Conservation (phyloP, 164 flowering plant genomes). For the Nelumbo lutea region DNA sequence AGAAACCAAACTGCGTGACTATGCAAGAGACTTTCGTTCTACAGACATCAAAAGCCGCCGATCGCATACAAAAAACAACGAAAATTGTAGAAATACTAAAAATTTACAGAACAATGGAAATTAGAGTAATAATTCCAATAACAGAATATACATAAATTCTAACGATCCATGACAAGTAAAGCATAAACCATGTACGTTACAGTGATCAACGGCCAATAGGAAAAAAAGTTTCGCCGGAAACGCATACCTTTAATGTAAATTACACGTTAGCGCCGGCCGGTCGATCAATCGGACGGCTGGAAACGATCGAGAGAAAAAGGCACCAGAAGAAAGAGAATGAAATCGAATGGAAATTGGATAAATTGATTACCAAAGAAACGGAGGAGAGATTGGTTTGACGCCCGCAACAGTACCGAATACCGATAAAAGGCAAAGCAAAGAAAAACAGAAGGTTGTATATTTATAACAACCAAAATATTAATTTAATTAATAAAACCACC, state of each 20-base stretch:
- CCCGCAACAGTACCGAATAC: not conserved
- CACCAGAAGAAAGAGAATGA: too few species aligned
- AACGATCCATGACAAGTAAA: not conserved
- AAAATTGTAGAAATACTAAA: not conserved
- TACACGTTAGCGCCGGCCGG: not conserved
- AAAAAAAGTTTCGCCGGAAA: not conserved
- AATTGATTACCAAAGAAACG: too few species aligned
- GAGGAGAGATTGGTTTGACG: not conserved
- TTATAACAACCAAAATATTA: too few species aligned
- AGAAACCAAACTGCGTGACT: too few species aligned
- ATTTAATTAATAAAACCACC: too few species aligned
- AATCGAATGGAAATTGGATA: too few species aligned
- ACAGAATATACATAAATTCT: not conserved
- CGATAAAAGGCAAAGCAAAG: too few species aligned
- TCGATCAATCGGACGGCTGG: not conserved
- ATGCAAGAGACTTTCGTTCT: not conserved
- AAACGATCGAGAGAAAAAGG: conserved; percentile 3
- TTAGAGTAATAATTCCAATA: not conserved
- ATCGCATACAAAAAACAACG: not conserved
- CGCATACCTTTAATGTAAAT: conserved; percentile 1
- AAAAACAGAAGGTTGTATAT: too few species aligned
- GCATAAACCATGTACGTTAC: not conserved
- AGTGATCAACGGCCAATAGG: not conserved
- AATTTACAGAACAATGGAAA: too few species aligned
- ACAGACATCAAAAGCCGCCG: conserved; percentile 2